A percentile compares a stretch with the other conserved stretches of the same genome.
Evolutionary conservation across 2,329 filamentous ascomycete genomes (phyloP).

Genomic region (Penicillium sp.): DNA sequence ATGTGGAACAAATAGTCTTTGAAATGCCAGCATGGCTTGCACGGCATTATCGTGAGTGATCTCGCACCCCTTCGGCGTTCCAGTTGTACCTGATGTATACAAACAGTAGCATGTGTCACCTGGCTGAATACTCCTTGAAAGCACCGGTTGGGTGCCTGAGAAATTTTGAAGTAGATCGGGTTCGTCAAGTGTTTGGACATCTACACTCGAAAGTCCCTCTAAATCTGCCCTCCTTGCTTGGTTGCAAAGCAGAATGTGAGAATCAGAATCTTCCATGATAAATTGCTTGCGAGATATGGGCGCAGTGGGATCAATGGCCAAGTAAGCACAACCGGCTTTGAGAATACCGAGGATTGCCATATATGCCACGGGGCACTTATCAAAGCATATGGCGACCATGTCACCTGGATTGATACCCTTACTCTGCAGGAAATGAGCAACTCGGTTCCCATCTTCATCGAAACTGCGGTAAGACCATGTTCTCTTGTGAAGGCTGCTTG

Average conservation of each 20-base stretch:
- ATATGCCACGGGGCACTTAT: constrained; percentile 80
- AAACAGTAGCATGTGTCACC: constrained; percentile 73
- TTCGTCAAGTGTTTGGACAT: constrained; percentile 50
- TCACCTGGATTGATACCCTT: constrained; percentile 54
- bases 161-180: constrained; percentile 35
- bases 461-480: constrained; percentile 75
- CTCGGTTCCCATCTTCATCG: constrained; percentile 65
- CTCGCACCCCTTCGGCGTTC: constrained; percentile 81
- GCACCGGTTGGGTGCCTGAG: constrained; percentile 33
- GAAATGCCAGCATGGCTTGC: constrained; percentile 85
- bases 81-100: constrained; percentile 85
- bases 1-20: constrained; percentile 69
- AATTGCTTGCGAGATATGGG: constrained; percentile 72
- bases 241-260: constrained; percentile 62
- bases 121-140: constrained; percentile 40
- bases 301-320: constrained; percentile 74
- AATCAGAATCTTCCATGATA: constrained; percentile 70
- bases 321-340: constrained; percentile 76
- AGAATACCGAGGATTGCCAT: constrained; percentile 78
- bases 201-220: constrained; percentile 30
- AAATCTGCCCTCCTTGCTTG: constrained; percentile 44
- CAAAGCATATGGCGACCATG: constrained; percentile 74
- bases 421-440: constrained; percentile 63
- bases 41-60: constrained; percentile 86
- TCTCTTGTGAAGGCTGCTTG: constrained; percentile 46